Evolutionary conservation across 2,329 filamentous ascomycete genomes (phyloP).

Genomic region (Calcarisporium arbuscula): DNA sequence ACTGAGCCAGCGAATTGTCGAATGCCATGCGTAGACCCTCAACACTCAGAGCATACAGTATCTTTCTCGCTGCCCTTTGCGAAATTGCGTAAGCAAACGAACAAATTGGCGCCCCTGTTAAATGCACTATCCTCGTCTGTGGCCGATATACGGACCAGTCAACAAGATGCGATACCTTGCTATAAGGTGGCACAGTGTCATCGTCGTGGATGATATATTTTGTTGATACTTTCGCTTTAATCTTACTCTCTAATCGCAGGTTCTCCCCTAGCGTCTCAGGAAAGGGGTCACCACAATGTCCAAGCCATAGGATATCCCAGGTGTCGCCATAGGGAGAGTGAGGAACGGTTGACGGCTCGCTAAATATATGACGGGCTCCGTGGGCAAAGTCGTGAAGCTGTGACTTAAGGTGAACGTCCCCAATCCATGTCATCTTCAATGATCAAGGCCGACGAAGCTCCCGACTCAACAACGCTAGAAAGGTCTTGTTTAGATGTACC

Average conservation of each 20-base stretch:
- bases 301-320: constrained; percentile 47
- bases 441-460: constrained; percentile 31
- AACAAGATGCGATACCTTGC: constrained; percentile 15
- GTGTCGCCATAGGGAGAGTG: constrained; percentile 38
- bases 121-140: constrained; percentile 37
- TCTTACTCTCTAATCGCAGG: constrained; percentile 6
- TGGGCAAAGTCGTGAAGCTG: constrained; percentile 11
- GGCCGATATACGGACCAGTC: constrained; percentile 26
- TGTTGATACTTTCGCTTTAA: constrained; percentile 5
- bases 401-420: constrained; percentile 31
- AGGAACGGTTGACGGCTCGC: constrained; percentile 3
- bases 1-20: constrained; percentile 36
- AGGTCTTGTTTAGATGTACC: neutral
- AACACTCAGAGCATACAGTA: constrained; percentile 37
- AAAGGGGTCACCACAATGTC: constrained; percentile 34
- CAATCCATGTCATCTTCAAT: constrained; percentile 39
- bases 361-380: constrained; percentile 2
- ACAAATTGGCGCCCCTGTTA: constrained; percentile 35
- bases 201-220: constrained; percentile 21
- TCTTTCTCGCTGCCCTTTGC: constrained; percentile 33
- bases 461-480: constrained; percentile 23
- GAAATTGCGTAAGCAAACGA: constrained; percentile 37
- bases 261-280: constrained; percentile 18
- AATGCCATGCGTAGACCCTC: constrained; percentile 30
- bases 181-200: constrained; percentile 24